phyloP scores from a whole-genome alignment of 192 early-diverging fungal species.

The Umbelopsis vinacea region DNA sequence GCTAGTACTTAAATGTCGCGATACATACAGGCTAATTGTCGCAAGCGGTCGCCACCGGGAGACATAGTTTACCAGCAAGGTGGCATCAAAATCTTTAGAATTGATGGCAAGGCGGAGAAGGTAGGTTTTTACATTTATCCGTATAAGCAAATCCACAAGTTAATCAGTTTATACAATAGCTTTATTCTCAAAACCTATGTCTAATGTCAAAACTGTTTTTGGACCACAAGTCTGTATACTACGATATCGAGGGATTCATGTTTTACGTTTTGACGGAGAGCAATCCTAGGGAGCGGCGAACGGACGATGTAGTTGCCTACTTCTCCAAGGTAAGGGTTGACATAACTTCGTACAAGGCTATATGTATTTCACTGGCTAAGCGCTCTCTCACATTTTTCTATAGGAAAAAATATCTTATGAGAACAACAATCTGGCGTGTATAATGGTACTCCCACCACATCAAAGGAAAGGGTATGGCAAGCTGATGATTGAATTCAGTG shows the following conservation, averaged over 20 bases:
- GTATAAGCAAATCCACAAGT: background rate
- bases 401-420: conserved; percentile 87
- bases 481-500: conserved; percentile 91
- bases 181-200: conserved; percentile 95
- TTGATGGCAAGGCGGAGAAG: conserved; percentile 88
- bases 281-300: conserved; percentile 37
- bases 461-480: conserved; percentile 87
- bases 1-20: background rate
- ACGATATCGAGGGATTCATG: conserved; percentile 91
- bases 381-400: background rate
- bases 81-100: conserved; percentile 71
- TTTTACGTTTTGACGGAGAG: conserved; percentile 87
- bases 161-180: conserved; percentile 42
- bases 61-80: conserved; percentile 80
- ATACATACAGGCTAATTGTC: conserved; percentile 58
- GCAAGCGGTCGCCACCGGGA: conserved; percentile 72
- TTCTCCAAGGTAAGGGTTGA: conserved; percentile 84
- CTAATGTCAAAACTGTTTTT: conserved; percentile 93
- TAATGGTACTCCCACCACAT: conserved; percentile 84
- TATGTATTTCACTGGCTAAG: background rate
- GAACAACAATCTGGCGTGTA: conserved; percentile 89
- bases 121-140: conserved; percentile 35
- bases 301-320: conserved; percentile 83
- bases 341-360: background rate
- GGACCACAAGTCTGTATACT: conserved; percentile 96